A percentile compares a stretch with the other conserved stretches of the same genome.
Evolutionary conservation across 768 basidiomycete species (phyloP).

Genomic region (Coprinopsis cinerea): DNA sequence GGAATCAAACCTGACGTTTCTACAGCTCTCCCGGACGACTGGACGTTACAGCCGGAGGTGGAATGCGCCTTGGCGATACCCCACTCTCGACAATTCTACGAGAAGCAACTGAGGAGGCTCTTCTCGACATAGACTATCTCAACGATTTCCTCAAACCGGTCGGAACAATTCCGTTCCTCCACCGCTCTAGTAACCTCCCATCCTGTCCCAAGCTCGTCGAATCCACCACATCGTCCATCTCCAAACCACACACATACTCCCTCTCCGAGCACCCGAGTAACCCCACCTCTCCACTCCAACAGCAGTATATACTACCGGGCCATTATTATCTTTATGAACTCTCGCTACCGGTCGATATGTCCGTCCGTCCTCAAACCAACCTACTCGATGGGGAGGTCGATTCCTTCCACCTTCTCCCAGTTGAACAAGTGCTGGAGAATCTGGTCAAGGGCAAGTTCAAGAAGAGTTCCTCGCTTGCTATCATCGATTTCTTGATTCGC

Average conservation of each 20-base stretch:
- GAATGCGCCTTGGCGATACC: conserved; percentile 34
- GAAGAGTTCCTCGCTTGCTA: conserved; percentile 36
- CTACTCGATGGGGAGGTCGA: conserved; percentile 37
- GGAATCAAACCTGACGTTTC: not conserved
- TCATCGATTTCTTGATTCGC: conserved; percentile 36
- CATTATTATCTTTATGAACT: conserved; percentile 41
- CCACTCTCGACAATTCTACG: conserved; percentile 32
- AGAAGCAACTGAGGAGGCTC: conserved; percentile 39
- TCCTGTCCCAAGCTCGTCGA: not conserved
- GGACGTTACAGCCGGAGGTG: conserved; percentile 40
- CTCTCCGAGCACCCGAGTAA: not conserved
- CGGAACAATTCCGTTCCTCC: conserved; percentile 34
- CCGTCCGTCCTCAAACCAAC: conserved; percentile 30
- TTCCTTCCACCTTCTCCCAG: conserved; percentile 31
- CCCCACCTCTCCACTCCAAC: conserved; percentile 15
- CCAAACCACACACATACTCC: not conserved
- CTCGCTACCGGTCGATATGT: conserved; percentile 28
- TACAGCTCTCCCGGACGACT: conserved; percentile 31
- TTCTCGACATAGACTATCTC: conserved; percentile 32
- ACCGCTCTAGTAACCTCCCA: conserved; percentile 25
- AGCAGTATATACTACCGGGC: conserved; percentile 39
- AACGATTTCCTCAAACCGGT: conserved; percentile 23
- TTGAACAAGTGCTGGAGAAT: conserved; percentile 25
- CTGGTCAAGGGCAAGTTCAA: conserved; percentile 34
- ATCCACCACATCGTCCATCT: not conserved